Percentiles rank a stretch among this genome's conserved stretches.
Conservation (phyloP, 805 yeast genomes). For the Candida morakotiae region DNA sequence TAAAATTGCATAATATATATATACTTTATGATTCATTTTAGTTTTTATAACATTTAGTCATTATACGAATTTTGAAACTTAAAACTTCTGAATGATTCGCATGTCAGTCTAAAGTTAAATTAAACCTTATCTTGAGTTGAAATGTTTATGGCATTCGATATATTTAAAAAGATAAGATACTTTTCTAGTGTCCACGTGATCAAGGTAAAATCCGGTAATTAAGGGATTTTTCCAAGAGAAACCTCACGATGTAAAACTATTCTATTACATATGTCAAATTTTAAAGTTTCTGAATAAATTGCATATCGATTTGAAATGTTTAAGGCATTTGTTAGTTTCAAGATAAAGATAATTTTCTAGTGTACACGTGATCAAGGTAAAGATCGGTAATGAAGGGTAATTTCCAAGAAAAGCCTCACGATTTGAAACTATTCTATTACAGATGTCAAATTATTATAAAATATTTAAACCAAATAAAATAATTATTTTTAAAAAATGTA, state of each 20-base stretch:
- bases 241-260: neutral
- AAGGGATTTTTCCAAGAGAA: neutral
- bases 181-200: neutral
- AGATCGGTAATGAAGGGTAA: neutral
- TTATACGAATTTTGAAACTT: constrained; percentile 3
- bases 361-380: neutral
- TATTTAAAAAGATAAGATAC: too few relatives aligned
- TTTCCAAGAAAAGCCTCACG: neutral
- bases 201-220: neutral
- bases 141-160: too few relatives aligned
- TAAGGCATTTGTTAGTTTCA: too few relatives aligned
- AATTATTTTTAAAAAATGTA: too few relatives aligned
- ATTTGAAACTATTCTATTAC: too few relatives aligned
- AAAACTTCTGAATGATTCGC: too few relatives aligned
- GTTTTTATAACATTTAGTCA: constrained; percentile 1
- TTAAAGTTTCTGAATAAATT: too few relatives aligned
- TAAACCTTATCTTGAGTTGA: too few relatives aligned
- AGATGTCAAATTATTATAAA: neutral
- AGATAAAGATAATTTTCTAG: too few relatives aligned
- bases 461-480: neutral
- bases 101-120: too few relatives aligned
- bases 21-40: neutral
- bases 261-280: neutral
- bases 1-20: too few relatives aligned
- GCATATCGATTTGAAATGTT: too few relatives aligned